These are phyloP conservation scores for Aspergillus kassunensis DNA, from an alignment of 495 filamentous ascomycete genomes.

Conservation along the genomic window DNA sequence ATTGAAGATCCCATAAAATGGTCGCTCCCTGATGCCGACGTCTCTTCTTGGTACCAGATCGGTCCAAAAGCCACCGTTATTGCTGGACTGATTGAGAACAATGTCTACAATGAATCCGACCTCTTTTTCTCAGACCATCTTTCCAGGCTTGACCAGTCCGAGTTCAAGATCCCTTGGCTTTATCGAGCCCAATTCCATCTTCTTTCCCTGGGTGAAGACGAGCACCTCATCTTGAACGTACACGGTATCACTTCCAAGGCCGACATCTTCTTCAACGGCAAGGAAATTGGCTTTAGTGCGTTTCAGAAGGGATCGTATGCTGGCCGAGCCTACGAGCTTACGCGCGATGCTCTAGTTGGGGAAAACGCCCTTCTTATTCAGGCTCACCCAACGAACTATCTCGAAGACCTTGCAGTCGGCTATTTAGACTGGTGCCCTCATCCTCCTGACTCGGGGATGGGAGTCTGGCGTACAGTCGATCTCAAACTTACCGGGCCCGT, in stretches of 20 bases:
- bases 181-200: constrained; percentile 56
- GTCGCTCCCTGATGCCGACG: constrained; percentile 45
- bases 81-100: constrained; percentile 51
- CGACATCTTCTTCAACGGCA: constrained; percentile 59
- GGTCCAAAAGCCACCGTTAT: constrained; percentile 52
- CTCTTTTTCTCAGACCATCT: constrained; percentile 58
- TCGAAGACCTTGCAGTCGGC: constrained; percentile 54
- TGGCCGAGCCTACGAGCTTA: constrained; percentile 53
- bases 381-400: constrained; percentile 56
- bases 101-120: constrained; percentile 50
- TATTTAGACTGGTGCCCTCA: constrained; percentile 67
- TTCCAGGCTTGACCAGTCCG: constrained; percentile 32
- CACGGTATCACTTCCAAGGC: constrained; percentile 59
- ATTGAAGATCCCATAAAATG: constrained; percentile 35
- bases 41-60: constrained; percentile 51
- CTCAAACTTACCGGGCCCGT: constrained; percentile 55
- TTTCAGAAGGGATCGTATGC: constrained; percentile 55
- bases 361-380: constrained; percentile 50
- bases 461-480: constrained; percentile 60
- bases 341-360: constrained; percentile 30
- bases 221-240: constrained; percentile 51
- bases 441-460: constrained; percentile 55
- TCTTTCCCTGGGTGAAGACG: constrained; percentile 22
- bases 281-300: constrained; percentile 41
- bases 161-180: constrained; percentile 56